Conservation (phyloP, 1,284 basidiomycete species). For the Coriolopsis trogii region DNA sequence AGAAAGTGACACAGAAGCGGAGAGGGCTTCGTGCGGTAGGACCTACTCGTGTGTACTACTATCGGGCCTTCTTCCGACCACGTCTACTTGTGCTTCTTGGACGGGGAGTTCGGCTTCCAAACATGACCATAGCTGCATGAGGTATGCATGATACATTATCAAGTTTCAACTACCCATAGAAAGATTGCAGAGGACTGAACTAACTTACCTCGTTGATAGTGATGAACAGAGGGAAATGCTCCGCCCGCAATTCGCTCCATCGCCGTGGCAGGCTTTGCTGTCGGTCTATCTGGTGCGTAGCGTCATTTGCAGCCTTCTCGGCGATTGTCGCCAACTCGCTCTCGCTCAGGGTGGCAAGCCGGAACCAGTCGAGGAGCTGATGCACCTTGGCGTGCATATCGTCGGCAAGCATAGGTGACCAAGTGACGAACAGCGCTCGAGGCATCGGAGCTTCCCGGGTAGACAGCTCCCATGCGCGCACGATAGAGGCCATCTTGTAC, state of each 20-base stretch:
- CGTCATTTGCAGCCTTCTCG: constrained; percentile 44
- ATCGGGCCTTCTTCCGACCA: no score
- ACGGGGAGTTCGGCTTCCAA: no score
- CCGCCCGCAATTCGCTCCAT: constrained; percentile 58
- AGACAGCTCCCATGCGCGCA: constrained; percentile 47
- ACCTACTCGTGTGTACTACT: no score
- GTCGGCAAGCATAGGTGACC: constrained; percentile 61
- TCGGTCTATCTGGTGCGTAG: constrained; percentile 49
- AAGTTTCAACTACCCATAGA: no score
- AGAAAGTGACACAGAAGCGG: constrained; percentile 39
- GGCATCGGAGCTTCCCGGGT: constrained; percentile 35
- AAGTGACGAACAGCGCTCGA: constrained; percentile 72
- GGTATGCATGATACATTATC: no score
- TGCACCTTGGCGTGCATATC: constrained; percentile 67
- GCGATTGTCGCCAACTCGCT: constrained; percentile 38
- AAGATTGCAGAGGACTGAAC: no score
- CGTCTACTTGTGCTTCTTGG: no score
- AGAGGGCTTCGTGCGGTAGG: no score
- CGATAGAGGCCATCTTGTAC: constrained; percentile 70
- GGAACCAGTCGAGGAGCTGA: constrained; percentile 51
- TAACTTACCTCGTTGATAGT: constrained; percentile 58
- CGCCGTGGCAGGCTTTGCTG: constrained; percentile 48
- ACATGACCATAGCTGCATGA: no score
- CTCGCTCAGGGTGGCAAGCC: constrained; percentile 39
- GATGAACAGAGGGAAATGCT: constrained; percentile 71